phyloP scores from a whole-genome alignment of 129 eudicot species.

The Dittrichia graveolens region DNA sequence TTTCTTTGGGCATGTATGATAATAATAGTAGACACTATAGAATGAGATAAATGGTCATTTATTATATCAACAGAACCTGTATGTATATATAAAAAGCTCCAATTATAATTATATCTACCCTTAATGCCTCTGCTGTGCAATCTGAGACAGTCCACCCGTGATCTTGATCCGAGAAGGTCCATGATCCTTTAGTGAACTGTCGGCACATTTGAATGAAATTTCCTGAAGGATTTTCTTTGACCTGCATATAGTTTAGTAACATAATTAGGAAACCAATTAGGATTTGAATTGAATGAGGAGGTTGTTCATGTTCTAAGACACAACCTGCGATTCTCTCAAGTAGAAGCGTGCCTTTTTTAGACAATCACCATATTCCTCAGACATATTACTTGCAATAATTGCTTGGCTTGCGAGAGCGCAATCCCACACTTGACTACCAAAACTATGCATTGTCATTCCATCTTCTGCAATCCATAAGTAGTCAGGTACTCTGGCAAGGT shows the following conservation, averaged over 20 bases:
- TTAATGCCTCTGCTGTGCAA: slow-evolving; percentile 70
- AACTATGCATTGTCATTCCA: slow-evolving; percentile 85
- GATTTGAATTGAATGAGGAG: no score
- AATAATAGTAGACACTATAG: slow-evolving; percentile 53
- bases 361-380: slow-evolving; percentile 65
- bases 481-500: slow-evolving; percentile 70
- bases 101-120: slow-evolving; percentile 29
- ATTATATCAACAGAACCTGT: background rate
- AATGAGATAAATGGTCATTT: background rate
- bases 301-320: background rate
- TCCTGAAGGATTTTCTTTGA: slow-evolving; percentile 58
- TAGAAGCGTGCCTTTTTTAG: slow-evolving; percentile 68
- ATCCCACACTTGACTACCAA: slow-evolving; percentile 86
- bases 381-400: slow-evolving; percentile 57
- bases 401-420: slow-evolving; percentile 66
- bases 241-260: slow-evolving; percentile 20
- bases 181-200: slow-evolving; percentile 67
- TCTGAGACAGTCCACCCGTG: slow-evolving; percentile 74
- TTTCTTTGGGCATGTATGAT: slow-evolving; percentile 55
- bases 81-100: background rate
- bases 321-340: slow-evolving; percentile 73
- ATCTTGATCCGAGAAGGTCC: slow-evolving; percentile 91
- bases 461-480: slow-evolving; percentile 82
- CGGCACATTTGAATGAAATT: slow-evolving; percentile 57
- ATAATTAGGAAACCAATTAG: background rate